Evolutionary conservation across 768 basidiomycete genomes (phyloP).

Genomic region (Mycena venus): DNA sequence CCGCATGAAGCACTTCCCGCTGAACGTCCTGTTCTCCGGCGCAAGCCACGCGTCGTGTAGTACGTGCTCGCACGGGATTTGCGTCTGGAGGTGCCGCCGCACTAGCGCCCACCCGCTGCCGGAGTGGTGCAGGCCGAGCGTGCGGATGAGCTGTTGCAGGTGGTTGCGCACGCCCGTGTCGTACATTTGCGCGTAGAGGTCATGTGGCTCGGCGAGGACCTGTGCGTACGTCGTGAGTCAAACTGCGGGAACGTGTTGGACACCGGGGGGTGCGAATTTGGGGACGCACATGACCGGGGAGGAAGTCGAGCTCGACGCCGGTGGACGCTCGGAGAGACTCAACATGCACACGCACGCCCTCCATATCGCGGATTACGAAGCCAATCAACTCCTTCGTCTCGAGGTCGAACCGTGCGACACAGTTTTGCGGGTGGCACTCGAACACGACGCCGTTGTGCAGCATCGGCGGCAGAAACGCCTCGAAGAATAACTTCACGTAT

Average conservation of each 20-base stretch:
- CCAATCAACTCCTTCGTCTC: constrained; percentile 63
- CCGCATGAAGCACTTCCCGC: constrained; percentile 69
- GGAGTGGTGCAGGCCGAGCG: constrained; percentile 69
- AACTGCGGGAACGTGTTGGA: background rate
- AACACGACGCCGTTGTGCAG: constrained; percentile 70
- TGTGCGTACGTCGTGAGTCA: background rate
- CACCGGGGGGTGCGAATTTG: too few relatives aligned
- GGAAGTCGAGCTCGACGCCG: constrained; percentile 62
- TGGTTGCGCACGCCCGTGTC: constrained; percentile 73
- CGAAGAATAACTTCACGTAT: constrained; percentile 63
- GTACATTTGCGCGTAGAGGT: constrained; percentile 70
- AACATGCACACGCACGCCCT: constrained; percentile 66
- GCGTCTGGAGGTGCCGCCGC: constrained; percentile 55
- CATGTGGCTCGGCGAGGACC: constrained; percentile 64
- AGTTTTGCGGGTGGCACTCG: constrained; percentile 73
- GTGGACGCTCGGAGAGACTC: constrained; percentile 64
- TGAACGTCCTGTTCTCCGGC: constrained; percentile 60
- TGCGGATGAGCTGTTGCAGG: constrained; percentile 69
- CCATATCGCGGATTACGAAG: constrained; percentile 71
- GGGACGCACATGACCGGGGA: constrained; percentile 54
- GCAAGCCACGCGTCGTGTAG: constrained; percentile 66
- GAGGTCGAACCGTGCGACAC: constrained; percentile 66
- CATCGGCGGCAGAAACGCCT: constrained; percentile 67
- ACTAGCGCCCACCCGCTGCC: constrained; percentile 68
- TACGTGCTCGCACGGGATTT: constrained; percentile 61